Percentiles rank a stretch among this genome's conserved stretches.
Evolutionary conservation across 1,284 basidiomycete genomes (phyloP).

Genomic region (Inonotus obliquus): DNA sequence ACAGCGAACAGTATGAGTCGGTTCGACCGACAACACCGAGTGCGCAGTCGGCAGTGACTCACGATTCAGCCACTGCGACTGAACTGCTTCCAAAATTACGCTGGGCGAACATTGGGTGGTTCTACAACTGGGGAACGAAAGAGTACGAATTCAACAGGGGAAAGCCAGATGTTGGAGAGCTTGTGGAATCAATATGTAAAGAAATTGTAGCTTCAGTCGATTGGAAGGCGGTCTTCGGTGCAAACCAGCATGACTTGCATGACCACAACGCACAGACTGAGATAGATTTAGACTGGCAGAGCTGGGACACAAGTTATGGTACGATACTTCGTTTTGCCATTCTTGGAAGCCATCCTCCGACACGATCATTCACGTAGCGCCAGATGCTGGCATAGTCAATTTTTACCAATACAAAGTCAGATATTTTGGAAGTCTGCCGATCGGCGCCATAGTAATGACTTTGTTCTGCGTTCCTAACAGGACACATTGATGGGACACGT

Average conservation of each 20-base stretch:
- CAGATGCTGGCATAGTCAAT: slow-evolving; percentile 92
- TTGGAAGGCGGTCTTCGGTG: slow-evolving; percentile 62
- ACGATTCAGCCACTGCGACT: slow-evolving; percentile 40
- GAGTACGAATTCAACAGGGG: slow-evolving; percentile 80
- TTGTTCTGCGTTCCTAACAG: slow-evolving; percentile 30
- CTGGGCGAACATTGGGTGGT: slow-evolving; percentile 93
- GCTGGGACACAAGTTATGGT: slow-evolving; percentile 78
- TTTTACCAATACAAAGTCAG: slow-evolving; percentile 75
- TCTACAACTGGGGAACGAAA: slow-evolving; percentile 90
- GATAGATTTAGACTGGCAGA: slow-evolving; percentile 63
- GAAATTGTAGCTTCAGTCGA: slow-evolving; percentile 55
- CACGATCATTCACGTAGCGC: slow-evolving; percentile 44
- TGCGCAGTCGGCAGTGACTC: slow-evolving; percentile 48
- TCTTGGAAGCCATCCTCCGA: not conserved
- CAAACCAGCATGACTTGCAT: slow-evolving; percentile 4
- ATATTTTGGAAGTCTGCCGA: not conserved
- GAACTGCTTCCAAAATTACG: slow-evolving; percentile 68
- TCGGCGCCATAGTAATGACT: not conserved
- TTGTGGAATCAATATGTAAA: slow-evolving; percentile 56
- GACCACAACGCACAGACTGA: slow-evolving; percentile 28
- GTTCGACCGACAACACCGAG: slow-evolving; percentile 52
- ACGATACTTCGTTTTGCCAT: slow-evolving; percentile 13
- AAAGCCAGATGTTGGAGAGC: slow-evolving; percentile 55
- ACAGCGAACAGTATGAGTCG: slow-evolving; percentile 40
- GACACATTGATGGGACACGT: slow-evolving; percentile 93